Evolutionary conservation across 163 green algal species (phyloP).

Genomic region (Picocystis sp.): DNA sequence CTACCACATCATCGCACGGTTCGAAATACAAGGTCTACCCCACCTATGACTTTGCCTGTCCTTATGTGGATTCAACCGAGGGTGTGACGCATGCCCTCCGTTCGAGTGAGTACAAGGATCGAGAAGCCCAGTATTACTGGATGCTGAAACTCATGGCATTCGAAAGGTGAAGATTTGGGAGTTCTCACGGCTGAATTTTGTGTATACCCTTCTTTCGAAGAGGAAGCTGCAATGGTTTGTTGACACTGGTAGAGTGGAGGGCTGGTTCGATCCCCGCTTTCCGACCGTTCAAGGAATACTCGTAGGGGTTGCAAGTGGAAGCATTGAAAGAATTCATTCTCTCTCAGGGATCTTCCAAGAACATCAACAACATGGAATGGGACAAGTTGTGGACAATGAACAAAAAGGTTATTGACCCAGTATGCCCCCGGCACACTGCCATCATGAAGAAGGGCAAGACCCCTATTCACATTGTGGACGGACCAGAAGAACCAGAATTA

Average conservation of each 20-base stretch:
- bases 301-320: conserved; percentile 22
- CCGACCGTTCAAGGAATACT: conserved; percentile 77
- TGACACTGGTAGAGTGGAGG: conserved; percentile 46
- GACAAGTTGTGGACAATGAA: conserved; percentile 99
- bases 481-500: conserved; percentile 23
- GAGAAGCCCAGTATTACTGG: conserved; percentile 37
- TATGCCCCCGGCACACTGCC: conserved; percentile 77
- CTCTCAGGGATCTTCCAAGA: conserved; percentile 29
- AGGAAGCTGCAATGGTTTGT: conserved; percentile 93
- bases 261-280: conserved; percentile 90
- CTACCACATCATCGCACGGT: conserved; percentile 76
- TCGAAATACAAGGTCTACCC: conserved; percentile 74
- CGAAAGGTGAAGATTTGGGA: conserved; percentile 89
- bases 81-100: conserved; percentile 91
- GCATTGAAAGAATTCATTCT: conserved; percentile 80
- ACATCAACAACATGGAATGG: conserved; percentile 71
- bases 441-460: conserved; percentile 42
- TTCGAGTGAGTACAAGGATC: conserved; percentile 80
- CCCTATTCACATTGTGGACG: conserved; percentile 50
- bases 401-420: conserved; percentile 86
- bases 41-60: conserved; percentile 95
- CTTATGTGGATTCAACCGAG: conserved; percentile 86
- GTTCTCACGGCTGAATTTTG: conserved; percentile 89
- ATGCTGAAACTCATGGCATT: conserved; percentile 32
- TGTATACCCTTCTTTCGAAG: conserved; percentile 92